Evolutionary conservation across 2,329 filamentous ascomycete species (phyloP), one percentile per base, ranked within the genome.

Genomic region (Colletotrichum australisinense): DNA sequence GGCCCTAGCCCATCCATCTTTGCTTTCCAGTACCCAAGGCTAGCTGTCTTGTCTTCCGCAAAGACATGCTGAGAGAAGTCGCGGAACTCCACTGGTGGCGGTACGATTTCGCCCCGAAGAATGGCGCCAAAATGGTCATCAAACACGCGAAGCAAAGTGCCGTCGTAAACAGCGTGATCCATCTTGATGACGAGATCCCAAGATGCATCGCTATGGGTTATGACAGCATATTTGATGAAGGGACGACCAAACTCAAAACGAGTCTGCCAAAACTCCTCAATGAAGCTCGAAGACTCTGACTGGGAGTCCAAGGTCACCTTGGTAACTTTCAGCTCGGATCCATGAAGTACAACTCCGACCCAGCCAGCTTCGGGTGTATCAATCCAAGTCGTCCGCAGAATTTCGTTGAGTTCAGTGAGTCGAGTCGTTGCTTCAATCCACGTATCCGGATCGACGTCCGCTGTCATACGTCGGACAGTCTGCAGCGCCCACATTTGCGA

Each of bases 91-190:
- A 71, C 69, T 62, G 62, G 66, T 11, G 56, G 56, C 12, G 74
- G 70, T 9, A 74, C 42, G 63, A 74, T 57, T 19, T 74, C 26
- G 26, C 73, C 73, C 24, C 75, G 56, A 63, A 70, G 72, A 26
- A 81, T 73, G 16, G 80, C 76, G 5, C 71, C 73, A 63, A 81
- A 82, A 9, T 83, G 79, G 19, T 79, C 78, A 69, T 80, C 82
- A 52, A 83, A 83, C 32, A 83, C 79, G 35, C 81, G 81, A 32
- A 84, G 77, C 1, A 83, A 74, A 3, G 82, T 83, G 1, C 82
- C 81, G 69, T 83, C 81, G 74, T 83, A 83, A 14, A 79, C 69
- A 46, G 75, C 80, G 67, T 82, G 80, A 73, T 82, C 76, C 30
- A 82, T 75, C 66, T 83, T 83, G 77, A 77, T 81, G 56, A 77